Percentiles rank a stretch among this genome's conserved stretches.
phyloP scores from a whole-genome alignment of 2,329 filamentous ascomycete genomes.

The Ophiocordyceps camponoti-saundersi region DNA sequence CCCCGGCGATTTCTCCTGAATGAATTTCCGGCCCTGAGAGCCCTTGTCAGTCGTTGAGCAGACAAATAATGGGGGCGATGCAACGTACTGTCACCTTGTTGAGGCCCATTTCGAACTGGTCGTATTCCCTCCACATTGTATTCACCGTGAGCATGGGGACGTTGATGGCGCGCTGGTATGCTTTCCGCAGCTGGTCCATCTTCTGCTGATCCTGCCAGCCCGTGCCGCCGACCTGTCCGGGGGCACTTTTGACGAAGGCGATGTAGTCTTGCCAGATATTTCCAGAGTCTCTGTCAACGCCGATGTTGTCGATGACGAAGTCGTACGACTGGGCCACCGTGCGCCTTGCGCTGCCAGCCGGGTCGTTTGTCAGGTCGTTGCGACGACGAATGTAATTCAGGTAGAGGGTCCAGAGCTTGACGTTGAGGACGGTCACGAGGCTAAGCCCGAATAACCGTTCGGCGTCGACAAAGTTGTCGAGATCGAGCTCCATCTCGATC shows the following conservation, averaged over 20 bases:
- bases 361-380: slow-evolving; percentile 69
- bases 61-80: not conserved
- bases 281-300: slow-evolving; percentile 79
- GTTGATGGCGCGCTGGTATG: slow-evolving; percentile 78
- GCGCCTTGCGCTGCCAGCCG: slow-evolving; percentile 56
- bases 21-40: slow-evolving; percentile 71
- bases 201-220: slow-evolving; percentile 97
- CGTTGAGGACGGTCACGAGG: slow-evolving; percentile 62
- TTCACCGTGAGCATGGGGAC: slow-evolving; percentile 75
- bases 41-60: slow-evolving; percentile 6
- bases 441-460: slow-evolving; percentile 73
- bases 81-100: slow-evolving; percentile 73
- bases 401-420: slow-evolving; percentile 83
- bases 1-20: slow-evolving; percentile 79
- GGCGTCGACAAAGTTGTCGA: slow-evolving; percentile 65
- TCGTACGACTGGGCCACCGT: slow-evolving; percentile 80
- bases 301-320: slow-evolving; percentile 77
- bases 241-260: slow-evolving; percentile 76
- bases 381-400: slow-evolving; percentile 87
- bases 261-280: slow-evolving; percentile 91
- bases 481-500: slow-evolving; percentile 73
- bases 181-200: slow-evolving; percentile 83
- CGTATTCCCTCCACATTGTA: slow-evolving; percentile 90
- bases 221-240: slow-evolving; percentile 68
- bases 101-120: slow-evolving; percentile 83